Conservation (phyloP, 257 asterid genomes). For the Solanum chilense region DNA sequence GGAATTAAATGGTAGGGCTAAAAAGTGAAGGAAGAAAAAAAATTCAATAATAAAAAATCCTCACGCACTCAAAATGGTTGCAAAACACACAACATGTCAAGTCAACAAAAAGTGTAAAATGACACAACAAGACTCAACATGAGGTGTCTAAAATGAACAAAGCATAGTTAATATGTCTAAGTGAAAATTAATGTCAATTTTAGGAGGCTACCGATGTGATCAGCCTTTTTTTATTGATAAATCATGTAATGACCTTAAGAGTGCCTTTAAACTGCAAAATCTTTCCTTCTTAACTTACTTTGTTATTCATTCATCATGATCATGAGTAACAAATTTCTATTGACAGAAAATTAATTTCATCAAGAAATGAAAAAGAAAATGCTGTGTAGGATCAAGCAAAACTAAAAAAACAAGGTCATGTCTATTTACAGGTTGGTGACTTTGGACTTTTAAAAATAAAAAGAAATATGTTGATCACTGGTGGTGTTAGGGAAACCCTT, state of each 20-base stretch:
- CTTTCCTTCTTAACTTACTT: neutral
- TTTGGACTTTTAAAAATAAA: slow-evolving; percentile 90
- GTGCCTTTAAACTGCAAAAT: neutral
- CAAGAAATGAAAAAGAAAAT: neutral
- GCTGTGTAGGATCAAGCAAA: neutral
- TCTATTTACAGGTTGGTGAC: slow-evolving; percentile 44
- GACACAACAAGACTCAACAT: too few relatives aligned
- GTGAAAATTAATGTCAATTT: too few relatives aligned
- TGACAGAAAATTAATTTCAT: neutral
- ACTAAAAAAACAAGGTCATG: neutral
- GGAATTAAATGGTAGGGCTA: too few relatives aligned
- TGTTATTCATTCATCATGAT: neutral
- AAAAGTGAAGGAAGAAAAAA: too few relatives aligned
- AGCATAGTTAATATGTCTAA: too few relatives aligned
- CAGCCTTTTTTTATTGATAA: neutral
- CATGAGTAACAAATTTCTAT: neutral
- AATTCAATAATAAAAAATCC: too few relatives aligned
- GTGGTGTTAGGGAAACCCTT: slow-evolving; percentile 95
- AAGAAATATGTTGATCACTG: slow-evolving; percentile 86
- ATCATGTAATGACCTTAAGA: neutral
- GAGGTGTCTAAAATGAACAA: too few relatives aligned
- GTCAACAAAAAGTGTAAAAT: too few relatives aligned
- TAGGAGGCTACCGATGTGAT: fast-evolving
- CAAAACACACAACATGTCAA: too few relatives aligned
- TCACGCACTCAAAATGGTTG: too few relatives aligned